Conservation (phyloP, 2,329 filamentous ascomycete species). For the Epichloe baconii region DNA sequence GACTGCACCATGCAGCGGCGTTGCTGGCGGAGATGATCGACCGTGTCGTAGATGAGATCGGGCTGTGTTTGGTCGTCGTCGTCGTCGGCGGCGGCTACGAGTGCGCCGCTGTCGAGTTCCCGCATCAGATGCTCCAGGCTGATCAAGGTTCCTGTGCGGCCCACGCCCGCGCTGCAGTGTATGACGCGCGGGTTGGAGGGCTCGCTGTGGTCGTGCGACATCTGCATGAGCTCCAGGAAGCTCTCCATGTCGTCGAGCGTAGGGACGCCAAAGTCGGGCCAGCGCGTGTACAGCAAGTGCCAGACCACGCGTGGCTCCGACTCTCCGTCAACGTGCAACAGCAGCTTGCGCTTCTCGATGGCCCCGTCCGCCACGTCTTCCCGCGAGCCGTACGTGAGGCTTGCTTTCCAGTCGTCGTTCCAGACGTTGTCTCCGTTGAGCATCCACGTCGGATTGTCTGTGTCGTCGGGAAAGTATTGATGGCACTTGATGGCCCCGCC, state of each 20-base stretch:
- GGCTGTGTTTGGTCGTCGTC: slow-evolving; percentile 36
- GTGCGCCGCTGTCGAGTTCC: slow-evolving; percentile 63
- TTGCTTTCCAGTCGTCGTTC: slow-evolving; percentile 53
- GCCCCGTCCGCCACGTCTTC: slow-evolving; percentile 41
- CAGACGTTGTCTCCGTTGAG: slow-evolving; percentile 54
- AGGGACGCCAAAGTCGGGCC: slow-evolving; percentile 85
- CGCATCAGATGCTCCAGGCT: slow-evolving; percentile 82
- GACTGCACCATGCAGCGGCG: slow-evolving; percentile 93
- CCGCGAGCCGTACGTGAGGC: slow-evolving; percentile 53
- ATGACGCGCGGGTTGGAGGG: slow-evolving; percentile 57
- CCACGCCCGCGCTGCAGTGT: slow-evolving; percentile 85
- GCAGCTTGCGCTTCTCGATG: slow-evolving; percentile 64
- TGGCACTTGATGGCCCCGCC: slow-evolving; percentile 69
- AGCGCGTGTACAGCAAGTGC: slow-evolving; percentile 76
- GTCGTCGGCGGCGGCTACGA: slow-evolving; percentile 21
- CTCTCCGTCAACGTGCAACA: slow-evolving; percentile 37
- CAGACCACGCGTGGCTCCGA: slow-evolving; percentile 49
- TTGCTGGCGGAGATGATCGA: slow-evolving; percentile 73
- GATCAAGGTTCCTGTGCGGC: slow-evolving; percentile 90
- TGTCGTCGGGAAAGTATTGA: slow-evolving; percentile 64
- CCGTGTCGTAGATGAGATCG: slow-evolving; percentile 67
- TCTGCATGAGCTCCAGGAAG: slow-evolving; percentile 55
- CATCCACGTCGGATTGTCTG: slow-evolving; percentile 37
- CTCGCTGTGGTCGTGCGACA: slow-evolving; percentile 47
- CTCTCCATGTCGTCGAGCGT: slow-evolving; percentile 51